Evolutionary conservation across 1,139 yeast species (phyloP), one percentile per base, ranked within the genome.

Genomic region (Oligophagozyma castellii): DNA sequence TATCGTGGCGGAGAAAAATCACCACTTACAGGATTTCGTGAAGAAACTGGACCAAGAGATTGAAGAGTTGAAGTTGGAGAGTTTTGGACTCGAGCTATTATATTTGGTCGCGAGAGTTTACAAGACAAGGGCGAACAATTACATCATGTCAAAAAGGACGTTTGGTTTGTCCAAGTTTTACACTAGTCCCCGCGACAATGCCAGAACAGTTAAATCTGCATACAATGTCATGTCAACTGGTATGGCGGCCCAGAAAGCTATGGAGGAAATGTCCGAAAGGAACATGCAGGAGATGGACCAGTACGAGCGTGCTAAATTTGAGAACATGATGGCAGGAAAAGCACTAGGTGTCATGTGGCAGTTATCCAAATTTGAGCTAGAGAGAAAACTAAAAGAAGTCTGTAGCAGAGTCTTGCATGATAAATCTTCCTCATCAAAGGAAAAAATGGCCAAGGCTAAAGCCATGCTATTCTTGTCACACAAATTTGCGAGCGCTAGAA

Each of bases 271-370:
- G 62, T 65, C 62, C 15, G 63, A 61, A 35, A 67, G 66, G 16
- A 70, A 68, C 38, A 70, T 68, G 22, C 62, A 59, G 14, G 56
- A 62, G 32, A 59, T 59, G 36, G 76, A 70, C 39, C 58, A 58
- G 27, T 58, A 59, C 34, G 65, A 68, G 44, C 68, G 67, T 38
- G 75, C 70, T 5, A 77, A 74, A 44, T 65, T 69, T 46, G 83
- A 76, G 46, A 61, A 76, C 31, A 56, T 66, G 20, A 66, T 76
- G 53, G 74, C 78, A 3, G 89, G 92, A 16, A 77, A 78, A 50
- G 63, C 78, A 30, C 61, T 78, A 32, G 78, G 77, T 12, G 74
- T 81, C 6, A 83, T 80, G 14, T 78, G 93, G 93, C 79, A 77
- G 2, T 65, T 79, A 23, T 72, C 83, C 11, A 76, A 73, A 43